Percentiles rank a stretch among this genome's conserved stretches.
Evolutionary conservation across 108 stramenopile genomes (phyloP).

Genomic region (Fistulifera solaris): DNA sequence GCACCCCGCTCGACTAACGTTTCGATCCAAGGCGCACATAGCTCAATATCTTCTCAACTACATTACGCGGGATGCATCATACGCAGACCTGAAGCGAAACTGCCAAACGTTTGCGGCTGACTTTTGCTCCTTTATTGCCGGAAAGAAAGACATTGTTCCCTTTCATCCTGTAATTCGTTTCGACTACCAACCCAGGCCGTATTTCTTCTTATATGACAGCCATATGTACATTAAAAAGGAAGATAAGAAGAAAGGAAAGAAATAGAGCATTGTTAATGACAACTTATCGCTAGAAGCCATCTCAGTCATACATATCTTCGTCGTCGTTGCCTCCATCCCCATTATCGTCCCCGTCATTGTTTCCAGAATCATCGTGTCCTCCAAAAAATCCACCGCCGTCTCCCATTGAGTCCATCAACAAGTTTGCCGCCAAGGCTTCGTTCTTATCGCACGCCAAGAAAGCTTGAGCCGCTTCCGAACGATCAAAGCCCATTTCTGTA

Average conservation of each 20-base stretch:
- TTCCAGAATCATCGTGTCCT: constrained; percentile 34
- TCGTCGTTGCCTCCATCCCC: constrained; percentile 32
- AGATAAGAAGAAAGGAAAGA: constrained; percentile 10
- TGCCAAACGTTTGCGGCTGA: constrained; percentile 71
- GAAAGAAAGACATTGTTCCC: constrained; percentile 49
- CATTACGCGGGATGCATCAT: constrained; percentile 37
- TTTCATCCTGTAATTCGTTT: constrained; percentile 49
- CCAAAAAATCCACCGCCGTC: constrained; percentile 40
- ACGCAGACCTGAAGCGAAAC: constrained; percentile 50
- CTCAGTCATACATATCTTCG: constrained; percentile 71
- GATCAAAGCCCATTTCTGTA: constrained; percentile 92
- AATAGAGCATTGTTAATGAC: neutral
- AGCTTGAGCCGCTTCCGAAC: constrained; percentile 89
- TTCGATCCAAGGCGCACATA: constrained; percentile 34
- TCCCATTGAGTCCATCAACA: constrained; percentile 84
- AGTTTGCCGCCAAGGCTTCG: constrained; percentile 94
- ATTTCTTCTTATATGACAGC: constrained; percentile 57
- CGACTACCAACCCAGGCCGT: constrained; percentile 40
- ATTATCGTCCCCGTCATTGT: constrained; percentile 21
- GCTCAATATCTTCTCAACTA: constrained; percentile 61
- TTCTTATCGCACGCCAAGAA: constrained; percentile 99
- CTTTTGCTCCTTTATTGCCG: constrained; percentile 48
- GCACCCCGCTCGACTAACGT: constrained; percentile 42
- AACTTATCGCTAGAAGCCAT: neutral
- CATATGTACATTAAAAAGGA: constrained; percentile 4